A percentile compares a stretch with the other conserved stretches of the same genome.
These are phyloP conservation scores for Argentina anserina DNA, from an alignment of 306 rosid genomes.

Conservation along the genomic window DNA sequence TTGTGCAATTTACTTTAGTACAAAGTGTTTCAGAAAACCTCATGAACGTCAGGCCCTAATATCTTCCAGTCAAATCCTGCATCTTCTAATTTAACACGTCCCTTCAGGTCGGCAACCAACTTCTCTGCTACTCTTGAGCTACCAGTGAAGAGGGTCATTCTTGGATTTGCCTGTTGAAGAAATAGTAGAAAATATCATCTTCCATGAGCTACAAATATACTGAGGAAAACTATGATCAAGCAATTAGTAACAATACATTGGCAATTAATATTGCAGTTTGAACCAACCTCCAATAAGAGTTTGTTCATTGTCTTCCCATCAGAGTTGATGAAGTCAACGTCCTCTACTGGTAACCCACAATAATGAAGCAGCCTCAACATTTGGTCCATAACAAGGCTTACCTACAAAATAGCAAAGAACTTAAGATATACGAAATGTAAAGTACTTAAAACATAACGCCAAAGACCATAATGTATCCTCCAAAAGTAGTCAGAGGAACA, in stretches of 20 bases:
- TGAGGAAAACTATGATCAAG: not conserved
- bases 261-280: not conserved
- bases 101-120: conserved; percentile 74
- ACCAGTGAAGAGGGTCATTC: conserved; percentile 96
- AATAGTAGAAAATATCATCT: conserved; percentile 4
- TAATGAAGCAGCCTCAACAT: conserved; percentile 86
- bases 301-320: conserved; percentile 96
- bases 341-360: conserved; percentile 83
- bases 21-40: conserved; percentile 47
- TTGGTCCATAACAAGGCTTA: conserved; percentile 98
- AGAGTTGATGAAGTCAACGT: conserved; percentile 82
- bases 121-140: conserved; percentile 99
- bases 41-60: conserved; percentile 90
- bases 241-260: not conserved
- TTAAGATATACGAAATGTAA: not conserved
- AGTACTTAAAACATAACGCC: not conserved
- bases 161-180: conserved; percentile 66
- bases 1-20: conserved; percentile 10
- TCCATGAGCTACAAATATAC: not conserved
- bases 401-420: conserved; percentile 38
- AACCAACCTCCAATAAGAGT: conserved; percentile 69
- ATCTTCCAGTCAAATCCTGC: conserved; percentile 99
- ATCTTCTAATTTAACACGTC: conserved; percentile 89
- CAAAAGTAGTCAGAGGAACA: not conserved
- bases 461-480: not conserved